These are phyloP conservation scores for Secale cereale DNA, from an alignment of 176 grass and related monocot genomes.

Conservation along the genomic window DNA sequence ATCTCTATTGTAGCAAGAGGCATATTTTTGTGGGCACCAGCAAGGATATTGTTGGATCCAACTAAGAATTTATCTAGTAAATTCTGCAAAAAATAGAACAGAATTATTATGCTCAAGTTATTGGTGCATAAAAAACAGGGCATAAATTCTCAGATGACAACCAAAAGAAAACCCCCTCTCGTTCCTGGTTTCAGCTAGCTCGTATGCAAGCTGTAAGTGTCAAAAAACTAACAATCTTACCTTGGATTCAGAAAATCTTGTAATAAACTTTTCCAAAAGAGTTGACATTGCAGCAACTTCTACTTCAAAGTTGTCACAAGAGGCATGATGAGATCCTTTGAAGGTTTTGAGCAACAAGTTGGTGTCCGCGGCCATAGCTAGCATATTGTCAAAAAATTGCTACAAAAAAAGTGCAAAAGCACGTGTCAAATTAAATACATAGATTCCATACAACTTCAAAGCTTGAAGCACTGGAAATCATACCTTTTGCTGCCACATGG, in stretches of 20 bases:
- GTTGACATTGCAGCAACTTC: constrained; percentile 46
- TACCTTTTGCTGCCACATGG: constrained; percentile 94
- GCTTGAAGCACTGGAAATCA: neutral
- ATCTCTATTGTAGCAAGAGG: constrained; percentile 67
- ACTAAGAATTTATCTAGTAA: constrained; percentile 65
- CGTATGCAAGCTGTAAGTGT: neutral
- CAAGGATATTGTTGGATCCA: constrained; percentile 41
- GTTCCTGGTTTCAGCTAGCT: neutral
- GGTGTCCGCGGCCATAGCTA: constrained; percentile 59
- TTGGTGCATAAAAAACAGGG: neutral
- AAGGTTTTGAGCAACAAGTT: constrained; percentile 63
- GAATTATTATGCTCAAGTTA: neutral
- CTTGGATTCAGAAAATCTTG: constrained; percentile 75
- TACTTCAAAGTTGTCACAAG: constrained; percentile 42
- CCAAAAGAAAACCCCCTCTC: neutral
- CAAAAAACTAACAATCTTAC: constrained; percentile 39
- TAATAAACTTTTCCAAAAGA: constrained; percentile 56
- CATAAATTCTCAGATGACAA: constrained; percentile 2
- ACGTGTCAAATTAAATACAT: neutral
- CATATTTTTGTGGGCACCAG: constrained; percentile 32
- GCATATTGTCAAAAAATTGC: constrained; percentile 69
- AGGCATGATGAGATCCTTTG: constrained; percentile 56
- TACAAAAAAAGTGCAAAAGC: constrained; percentile 22
- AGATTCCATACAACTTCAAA: neutral
- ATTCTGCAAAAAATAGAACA: constrained; percentile 50